Conservation (phyloP, 1,139 yeast genomes). For the Taphrina flavorubra region DNA sequence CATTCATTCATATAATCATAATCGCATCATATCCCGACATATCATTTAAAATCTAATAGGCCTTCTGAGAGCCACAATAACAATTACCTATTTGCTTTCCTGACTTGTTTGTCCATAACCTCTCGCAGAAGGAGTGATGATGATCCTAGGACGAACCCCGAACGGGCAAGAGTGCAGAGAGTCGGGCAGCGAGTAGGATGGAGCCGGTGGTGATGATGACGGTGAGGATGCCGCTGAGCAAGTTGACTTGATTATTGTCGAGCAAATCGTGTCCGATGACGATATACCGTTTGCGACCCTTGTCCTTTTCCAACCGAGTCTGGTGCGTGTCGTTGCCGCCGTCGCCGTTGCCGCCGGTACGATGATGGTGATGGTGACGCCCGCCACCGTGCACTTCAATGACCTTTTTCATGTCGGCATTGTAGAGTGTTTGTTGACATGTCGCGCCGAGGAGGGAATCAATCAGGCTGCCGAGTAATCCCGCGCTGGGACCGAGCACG, state of each 20-base stretch:
- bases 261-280: constrained; percentile 48
- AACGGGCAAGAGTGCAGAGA: background rate
- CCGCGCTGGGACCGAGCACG: constrained; percentile 51
- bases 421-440: constrained; percentile 54
- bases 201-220: constrained; percentile 50
- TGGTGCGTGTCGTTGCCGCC: no score
- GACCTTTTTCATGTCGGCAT: constrained; percentile 53
- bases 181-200: background rate
- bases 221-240: constrained; percentile 53
- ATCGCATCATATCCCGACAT: no score
- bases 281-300: constrained; percentile 1
- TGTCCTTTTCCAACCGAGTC: background rate
- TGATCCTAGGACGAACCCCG: background rate
- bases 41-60: no score
- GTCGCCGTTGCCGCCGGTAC: no score
- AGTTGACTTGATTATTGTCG: constrained; percentile 56
- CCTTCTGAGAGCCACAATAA: no score
- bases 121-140: no score
- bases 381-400: constrained; percentile 57
- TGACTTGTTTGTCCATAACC: no score
- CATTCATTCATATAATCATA: background rate
- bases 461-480: constrained; percentile 55
- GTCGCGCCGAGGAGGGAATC: constrained; percentile 59
- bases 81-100: no score
- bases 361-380: background rate